These are phyloP conservation scores for Antrodiella citrinella DNA, from an alignment of 768 basidiomycete genomes.

Conservation along the genomic window DNA sequence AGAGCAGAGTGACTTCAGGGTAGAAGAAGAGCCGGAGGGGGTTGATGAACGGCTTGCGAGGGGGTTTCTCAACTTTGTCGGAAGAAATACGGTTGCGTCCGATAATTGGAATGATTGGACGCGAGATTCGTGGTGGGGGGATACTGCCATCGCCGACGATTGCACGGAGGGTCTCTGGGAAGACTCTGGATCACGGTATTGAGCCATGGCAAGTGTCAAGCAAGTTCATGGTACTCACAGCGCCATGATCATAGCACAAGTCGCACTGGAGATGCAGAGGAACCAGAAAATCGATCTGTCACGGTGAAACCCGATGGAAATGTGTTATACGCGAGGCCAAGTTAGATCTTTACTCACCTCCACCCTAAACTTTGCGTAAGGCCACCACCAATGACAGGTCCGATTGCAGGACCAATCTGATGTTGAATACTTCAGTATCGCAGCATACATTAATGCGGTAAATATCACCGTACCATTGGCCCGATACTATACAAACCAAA, in stretches of 20 bases:
- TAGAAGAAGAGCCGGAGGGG: conserved; percentile 48
- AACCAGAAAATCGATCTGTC: conserved; percentile 37
- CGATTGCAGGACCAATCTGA: conserved; percentile 28
- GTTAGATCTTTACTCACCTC: conserved; percentile 21
- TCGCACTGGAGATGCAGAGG: conserved; percentile 26
- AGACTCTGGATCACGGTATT: conserved; percentile 19
- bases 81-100: conserved; percentile 10
- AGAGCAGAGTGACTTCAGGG: conserved; percentile 48
- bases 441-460: too few species aligned
- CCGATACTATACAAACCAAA: conserved; percentile 60
- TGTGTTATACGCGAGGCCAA: neutral
- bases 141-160: conserved; percentile 37
- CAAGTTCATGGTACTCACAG: conserved; percentile 19
- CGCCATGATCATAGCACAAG: conserved; percentile 28
- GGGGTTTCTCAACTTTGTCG: conserved; percentile 12
- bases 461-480: conserved; percentile 59
- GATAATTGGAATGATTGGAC: conserved; percentile 25
- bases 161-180: conserved; percentile 42
- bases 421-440: too few species aligned
- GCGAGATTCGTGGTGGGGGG: conserved; percentile 22
- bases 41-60: conserved; percentile 36
- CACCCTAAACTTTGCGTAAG: conserved; percentile 22
- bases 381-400: conserved; percentile 43
- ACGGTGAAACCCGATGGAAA: neutral
- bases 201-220: neutral